Conservation (phyloP, 306 rosid species). For the Echinosophora koreensis region DNA sequence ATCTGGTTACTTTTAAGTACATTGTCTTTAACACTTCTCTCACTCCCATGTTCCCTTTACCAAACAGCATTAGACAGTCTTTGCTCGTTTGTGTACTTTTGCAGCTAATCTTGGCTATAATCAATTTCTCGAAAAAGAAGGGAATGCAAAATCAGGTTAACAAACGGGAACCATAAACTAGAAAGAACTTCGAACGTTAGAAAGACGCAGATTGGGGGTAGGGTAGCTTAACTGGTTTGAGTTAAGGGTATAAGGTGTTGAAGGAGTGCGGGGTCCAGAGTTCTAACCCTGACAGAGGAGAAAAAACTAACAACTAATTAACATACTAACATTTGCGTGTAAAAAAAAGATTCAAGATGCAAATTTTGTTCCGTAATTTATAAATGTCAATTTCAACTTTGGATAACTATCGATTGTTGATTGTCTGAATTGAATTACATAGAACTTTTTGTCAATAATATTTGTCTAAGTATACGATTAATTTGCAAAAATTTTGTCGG, state of each 20-base stretch:
- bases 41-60: not conserved
- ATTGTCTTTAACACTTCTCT: not conserved
- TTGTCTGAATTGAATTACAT: not conserved
- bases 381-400: not conserved
- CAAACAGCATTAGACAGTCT: not conserved
- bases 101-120: not conserved
- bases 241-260: no score
- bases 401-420: not conserved
- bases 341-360: not conserved
- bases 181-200: not conserved
- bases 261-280: no score
- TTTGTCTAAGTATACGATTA: not conserved
- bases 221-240: no score
- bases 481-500: not conserved
- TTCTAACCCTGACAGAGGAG: no score
- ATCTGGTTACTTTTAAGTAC: not conserved
- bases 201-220: not conserved
- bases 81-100: not conserved
- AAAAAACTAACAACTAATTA: no score
- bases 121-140: not conserved
- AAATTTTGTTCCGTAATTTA: not conserved
- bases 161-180: not conserved
- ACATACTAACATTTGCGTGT: no score
- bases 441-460: no score
- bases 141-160: not conserved